A percentile compares a stretch with the other conserved stretches of the same genome.
These are phyloP conservation scores for Russula foetens DNA, from an alignment of 768 basidiomycete genomes.

Conservation along the genomic window DNA sequence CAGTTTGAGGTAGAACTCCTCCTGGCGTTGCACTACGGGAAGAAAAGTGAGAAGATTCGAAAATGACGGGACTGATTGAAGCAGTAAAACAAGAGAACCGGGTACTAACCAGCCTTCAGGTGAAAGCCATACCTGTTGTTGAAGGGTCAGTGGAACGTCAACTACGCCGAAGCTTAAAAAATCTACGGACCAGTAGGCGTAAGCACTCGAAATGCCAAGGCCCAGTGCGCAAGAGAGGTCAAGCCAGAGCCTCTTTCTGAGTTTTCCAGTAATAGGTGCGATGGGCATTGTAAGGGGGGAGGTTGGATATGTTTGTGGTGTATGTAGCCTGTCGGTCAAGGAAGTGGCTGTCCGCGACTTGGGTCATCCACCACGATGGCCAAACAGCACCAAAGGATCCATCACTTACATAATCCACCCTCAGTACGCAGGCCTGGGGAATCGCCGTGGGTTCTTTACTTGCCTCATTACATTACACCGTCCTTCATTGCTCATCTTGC, in stretches of 20 bases:
- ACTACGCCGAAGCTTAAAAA: conserved; percentile 19
- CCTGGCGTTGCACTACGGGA: conserved; percentile 63
- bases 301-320: background rate
- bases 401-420: conserved; percentile 9
- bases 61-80: background rate
- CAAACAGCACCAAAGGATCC: conserved; percentile 24
- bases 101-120: conserved; percentile 57
- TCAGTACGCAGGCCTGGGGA: background rate
- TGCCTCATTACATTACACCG: background rate
- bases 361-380: background rate
- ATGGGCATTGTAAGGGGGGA: conserved; percentile 52
- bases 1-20: conserved; percentile 79
- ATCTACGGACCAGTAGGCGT: conserved; percentile 77
- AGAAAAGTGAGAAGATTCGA: background rate
- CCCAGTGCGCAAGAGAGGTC: conserved; percentile 71
- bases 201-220: conserved; percentile 66
- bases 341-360: background rate
- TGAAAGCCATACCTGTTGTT: conserved; percentile 71
- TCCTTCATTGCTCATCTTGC: background rate
- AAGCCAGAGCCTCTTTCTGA: conserved; percentile 88
- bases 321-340: conserved; percentile 1
- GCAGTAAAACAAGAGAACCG: background rate
- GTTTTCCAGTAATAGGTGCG: conserved; percentile 87
- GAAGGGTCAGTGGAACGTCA: conserved; percentile 21
- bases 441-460: conserved; percentile 2